phyloP scores from a whole-genome alignment of 257 asterid genomes.

The Jasminum sambac region DNA sequence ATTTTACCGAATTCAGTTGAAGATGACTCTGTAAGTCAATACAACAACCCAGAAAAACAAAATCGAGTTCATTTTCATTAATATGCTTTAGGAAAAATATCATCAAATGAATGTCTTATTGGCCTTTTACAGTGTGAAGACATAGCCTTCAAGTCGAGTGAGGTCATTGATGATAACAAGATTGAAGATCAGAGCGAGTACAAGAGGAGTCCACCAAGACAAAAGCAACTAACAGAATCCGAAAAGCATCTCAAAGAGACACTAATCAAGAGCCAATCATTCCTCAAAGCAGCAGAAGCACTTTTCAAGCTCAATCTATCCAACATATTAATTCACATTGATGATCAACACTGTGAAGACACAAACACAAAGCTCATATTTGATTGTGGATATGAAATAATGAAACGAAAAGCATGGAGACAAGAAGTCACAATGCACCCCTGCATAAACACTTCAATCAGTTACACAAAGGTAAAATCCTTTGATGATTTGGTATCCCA shows the following conservation, averaged over 20 bases:
- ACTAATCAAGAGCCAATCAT: slow-evolving; percentile 55
- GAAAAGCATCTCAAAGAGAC: slow-evolving; percentile 72
- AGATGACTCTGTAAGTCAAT: slow-evolving; percentile 49
- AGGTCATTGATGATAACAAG: slow-evolving; percentile 31
- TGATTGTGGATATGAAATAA: slow-evolving; percentile 74
- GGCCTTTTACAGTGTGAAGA: slow-evolving; percentile 42
- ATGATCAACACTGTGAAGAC: slow-evolving; percentile 39
- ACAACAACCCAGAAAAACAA: neutral
- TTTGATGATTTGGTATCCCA: slow-evolving; percentile 69
- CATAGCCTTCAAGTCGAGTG: slow-evolving; percentile 11
- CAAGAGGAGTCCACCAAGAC: slow-evolving; percentile 13
- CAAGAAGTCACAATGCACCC: slow-evolving; percentile 47
- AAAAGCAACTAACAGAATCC: slow-evolving; percentile 59
- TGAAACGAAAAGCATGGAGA: slow-evolving; percentile 70
- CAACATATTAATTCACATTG: slow-evolving; percentile 49
- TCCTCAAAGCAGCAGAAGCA: slow-evolving; percentile 79
- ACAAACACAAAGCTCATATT: slow-evolving; percentile 45
- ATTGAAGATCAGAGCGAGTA: slow-evolving; percentile 20
- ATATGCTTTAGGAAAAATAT: slow-evolving; percentile 4
- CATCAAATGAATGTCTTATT: slow-evolving; percentile 23
- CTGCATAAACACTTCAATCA: slow-evolving; percentile 24
- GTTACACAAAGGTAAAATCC: slow-evolving; percentile 37
- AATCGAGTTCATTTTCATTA: slow-evolving; percentile 3
- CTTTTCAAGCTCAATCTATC: slow-evolving; percentile 88
- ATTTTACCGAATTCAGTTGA: slow-evolving; percentile 20